Evolutionary conservation across 257 asterid species (phyloP), one percentile per base, ranked within the genome.

Genomic region (Striga asiatica): DNA sequence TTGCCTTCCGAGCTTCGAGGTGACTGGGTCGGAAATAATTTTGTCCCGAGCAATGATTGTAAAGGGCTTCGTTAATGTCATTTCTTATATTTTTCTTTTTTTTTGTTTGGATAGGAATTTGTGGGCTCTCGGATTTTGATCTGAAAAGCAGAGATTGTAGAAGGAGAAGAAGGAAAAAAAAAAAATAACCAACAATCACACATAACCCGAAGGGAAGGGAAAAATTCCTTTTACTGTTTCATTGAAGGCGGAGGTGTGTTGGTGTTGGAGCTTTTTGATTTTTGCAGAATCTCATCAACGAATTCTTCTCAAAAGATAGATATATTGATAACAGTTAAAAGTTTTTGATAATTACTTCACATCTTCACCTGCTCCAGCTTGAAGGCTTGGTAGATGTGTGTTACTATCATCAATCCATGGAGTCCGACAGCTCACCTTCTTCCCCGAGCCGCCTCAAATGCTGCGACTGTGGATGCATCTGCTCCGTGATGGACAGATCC

Each of bases 391-490:
- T 74, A 79, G 61, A 75, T 74, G 71, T 61, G 58, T 54, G 45
- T 75, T 47, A 57, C n/a, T n/a, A n/a, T n/a, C n/a, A n/a, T n/a
- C n/a, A n/a, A n/a, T n/a, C 57, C 31, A 92, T 92, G 99, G 94
- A 78, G 58, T 67, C 79, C 24, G 82, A 70, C 10, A 57, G 55
- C 52, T 54, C 67, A 20, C 73, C 72, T 49, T 63, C 76, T 1
- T 72, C 76, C 0, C 58, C 69, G 20, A 74, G 74, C 68, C 39
- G 23, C 71, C 63, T 56, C 55, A 71, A 78, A 69, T 88, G 95
- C 66, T 79, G 91, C 48, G 81, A 88, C 56, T 88, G 95, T 32
- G 95, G 83, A 14, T 88, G 94, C 69, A 70, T 60, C 67, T 80
- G 93, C 68, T 65, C 80, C 1, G 6, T 28, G 34, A 71, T 70